Evolutionary conservation across 805 yeast species (phyloP).

Genomic region (Wickerhamomyces ciferrii): DNA sequence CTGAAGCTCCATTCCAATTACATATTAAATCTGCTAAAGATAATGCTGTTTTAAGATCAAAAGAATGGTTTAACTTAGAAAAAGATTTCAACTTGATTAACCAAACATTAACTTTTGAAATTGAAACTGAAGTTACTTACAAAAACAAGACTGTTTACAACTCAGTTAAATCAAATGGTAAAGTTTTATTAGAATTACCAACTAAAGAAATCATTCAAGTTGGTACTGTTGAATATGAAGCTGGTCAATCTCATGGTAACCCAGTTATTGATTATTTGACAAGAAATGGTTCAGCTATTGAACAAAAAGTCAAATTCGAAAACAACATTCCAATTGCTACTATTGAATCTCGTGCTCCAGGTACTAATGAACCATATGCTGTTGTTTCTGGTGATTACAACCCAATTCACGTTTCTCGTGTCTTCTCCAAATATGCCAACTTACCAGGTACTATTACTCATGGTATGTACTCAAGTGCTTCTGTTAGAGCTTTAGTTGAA

Average conservation of each 20-base stretch:
- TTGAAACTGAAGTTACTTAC: constrained; percentile 78
- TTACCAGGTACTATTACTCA: constrained; percentile 98
- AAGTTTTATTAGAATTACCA: constrained; percentile 82
- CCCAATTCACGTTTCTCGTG: constrained; percentile 96
- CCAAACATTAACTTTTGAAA: constrained; percentile 83
- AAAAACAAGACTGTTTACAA: constrained; percentile 72
- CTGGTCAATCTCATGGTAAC: constrained; percentile 92
- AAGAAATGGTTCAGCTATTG: constrained; percentile 90
- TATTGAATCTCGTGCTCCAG: constrained; percentile 70
- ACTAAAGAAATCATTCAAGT: constrained; percentile 83
- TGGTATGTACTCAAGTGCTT: constrained; percentile 98
- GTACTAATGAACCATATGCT: constrained; percentile 94
- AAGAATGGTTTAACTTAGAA: constrained; percentile 95
- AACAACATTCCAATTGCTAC: constrained; percentile 81
- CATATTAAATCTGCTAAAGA: constrained; percentile 73
- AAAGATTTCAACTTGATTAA: constrained; percentile 65
- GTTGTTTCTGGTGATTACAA: constrained; percentile 97
- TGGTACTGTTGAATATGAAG: constrained; percentile 81
- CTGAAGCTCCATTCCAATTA: constrained; percentile 85
- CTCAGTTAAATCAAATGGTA: constrained; percentile 79
- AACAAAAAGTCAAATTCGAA: constrained; percentile 89
- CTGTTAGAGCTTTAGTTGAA: constrained; percentile 92
- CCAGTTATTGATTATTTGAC: constrained; percentile 93
- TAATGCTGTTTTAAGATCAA: constrained; percentile 86
- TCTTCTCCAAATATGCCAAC: constrained; percentile 87